A percentile compares a stretch with the other conserved stretches of the same genome.
These are phyloP conservation scores for Caloboletus inedulis DNA, from an alignment of 1,284 basidiomycete genomes.

Conservation along the genomic window DNA sequence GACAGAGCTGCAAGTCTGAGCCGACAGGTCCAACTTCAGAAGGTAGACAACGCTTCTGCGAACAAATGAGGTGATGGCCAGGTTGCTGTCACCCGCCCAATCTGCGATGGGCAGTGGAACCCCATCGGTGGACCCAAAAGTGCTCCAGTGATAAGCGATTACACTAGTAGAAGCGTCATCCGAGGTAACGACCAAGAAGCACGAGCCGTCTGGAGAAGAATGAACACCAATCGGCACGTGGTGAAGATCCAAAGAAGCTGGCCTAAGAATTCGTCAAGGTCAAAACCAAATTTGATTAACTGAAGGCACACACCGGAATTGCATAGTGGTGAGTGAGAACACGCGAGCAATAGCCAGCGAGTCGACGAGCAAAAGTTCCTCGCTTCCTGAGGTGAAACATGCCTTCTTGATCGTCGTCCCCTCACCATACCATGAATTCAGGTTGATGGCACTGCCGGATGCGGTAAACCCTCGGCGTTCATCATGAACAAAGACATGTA, in stretches of 20 bases:
- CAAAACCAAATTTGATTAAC: not conserved
- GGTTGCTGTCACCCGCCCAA: conserved; percentile 23
- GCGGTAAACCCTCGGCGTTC: conserved; percentile 37
- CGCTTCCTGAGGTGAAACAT: conserved; percentile 43
- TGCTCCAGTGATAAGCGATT: conserved; percentile 51
- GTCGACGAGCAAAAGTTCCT: conserved; percentile 52
- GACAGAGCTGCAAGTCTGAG: conserved; percentile 38
- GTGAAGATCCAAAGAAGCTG: conserved; percentile 43
- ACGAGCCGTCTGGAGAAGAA: conserved; percentile 54
- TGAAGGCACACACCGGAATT: conserved; percentile 44
- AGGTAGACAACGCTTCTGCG: conserved; percentile 42
- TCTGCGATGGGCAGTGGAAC: conserved; percentile 36
- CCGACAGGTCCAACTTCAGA: conserved; percentile 36
- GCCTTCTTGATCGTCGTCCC: conserved; percentile 35
- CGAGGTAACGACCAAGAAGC: conserved; percentile 39
- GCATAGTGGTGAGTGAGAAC: conserved; percentile 50
- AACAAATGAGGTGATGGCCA: conserved; percentile 45
- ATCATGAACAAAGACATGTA: conserved; percentile 47
- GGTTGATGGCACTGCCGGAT: conserved; percentile 40
- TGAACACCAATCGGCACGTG: conserved; percentile 34
- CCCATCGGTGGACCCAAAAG: conserved; percentile 50
- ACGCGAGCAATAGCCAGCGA: conserved; percentile 40
- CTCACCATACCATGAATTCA: conserved; percentile 43
- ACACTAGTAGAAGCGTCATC: conserved; percentile 24
- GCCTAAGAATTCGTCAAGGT: conserved; percentile 32